Base-by-base conservation (phyloP, 306 rosid species). In the Purshia tridentata region DNA sequence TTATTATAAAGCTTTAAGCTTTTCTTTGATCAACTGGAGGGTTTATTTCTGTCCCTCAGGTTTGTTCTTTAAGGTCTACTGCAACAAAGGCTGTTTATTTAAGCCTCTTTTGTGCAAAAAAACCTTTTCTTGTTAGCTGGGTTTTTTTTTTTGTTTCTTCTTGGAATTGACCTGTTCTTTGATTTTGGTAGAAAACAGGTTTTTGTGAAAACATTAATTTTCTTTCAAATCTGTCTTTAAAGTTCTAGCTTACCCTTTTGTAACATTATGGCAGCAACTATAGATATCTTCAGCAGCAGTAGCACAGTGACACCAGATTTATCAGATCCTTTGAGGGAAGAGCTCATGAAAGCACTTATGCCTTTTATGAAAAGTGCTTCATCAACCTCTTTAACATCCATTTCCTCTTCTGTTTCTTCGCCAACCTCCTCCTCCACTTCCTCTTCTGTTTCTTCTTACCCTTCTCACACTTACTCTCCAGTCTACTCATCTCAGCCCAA, bases 361-460 rank as follows among this genome's bases (percentile, higher is more conserved):
- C 97, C 97, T 86, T 89, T 76, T 77, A 78, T 89, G 80, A 88
- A 86, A 62, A 85, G 82, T 82, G 87, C 80, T 74, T 80, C 88
- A 4, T 72, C 87, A 9, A 10, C 76, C 12, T 59, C 73, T 29
- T 29, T 29, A 29, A 29, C 1, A 29, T 29, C 35, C 4, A 5
- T 50, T 47, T 70, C 71, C 6, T 57, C 72, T 11, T 62, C 72
- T 20, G 0, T 45, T 40, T 60, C 65, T n/a, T 44, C 65, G 14
- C 67, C 73, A 10, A 11, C 80, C 8, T 45, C 82, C 4, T 70
- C 61, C 6, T 39, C 85, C 40, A 11, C 77, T 51, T 62, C 76
- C 42, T 68, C 71, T 39, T 63, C 81, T n/a, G 65, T 53, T 15
- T 40, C 80, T 62, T 54, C 79, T 29, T 53, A 48, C 8, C 46